Conservation (phyloP, 2,329 filamentous ascomycete species). For the Falciphora oryzae region DNA sequence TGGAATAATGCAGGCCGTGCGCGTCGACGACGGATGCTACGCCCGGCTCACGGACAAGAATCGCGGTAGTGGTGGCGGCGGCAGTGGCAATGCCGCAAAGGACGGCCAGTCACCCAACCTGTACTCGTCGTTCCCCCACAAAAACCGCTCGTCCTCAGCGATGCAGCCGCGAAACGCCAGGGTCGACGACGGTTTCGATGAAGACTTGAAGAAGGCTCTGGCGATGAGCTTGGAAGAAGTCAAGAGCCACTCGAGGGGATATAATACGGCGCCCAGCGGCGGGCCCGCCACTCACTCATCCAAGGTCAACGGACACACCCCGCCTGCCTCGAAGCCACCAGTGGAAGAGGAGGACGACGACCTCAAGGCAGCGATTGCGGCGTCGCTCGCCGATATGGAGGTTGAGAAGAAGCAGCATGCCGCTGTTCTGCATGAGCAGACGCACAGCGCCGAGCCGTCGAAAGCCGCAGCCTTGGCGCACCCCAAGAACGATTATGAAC, state of each 20-base stretch:
- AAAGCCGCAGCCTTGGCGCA: constrained; percentile 47
- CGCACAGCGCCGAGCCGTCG: constrained; percentile 45
- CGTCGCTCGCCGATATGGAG: constrained; percentile 94
- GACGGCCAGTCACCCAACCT: constrained; percentile 4
- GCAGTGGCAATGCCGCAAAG: constrained; percentile 37
- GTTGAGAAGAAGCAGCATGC: constrained; percentile 92
- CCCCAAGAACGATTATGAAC: constrained; percentile 89
- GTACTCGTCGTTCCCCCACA: constrained; percentile 38
- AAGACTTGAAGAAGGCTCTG: constrained; percentile 86
- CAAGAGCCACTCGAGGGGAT: constrained; percentile 67
- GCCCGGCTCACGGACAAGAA: constrained; percentile 77
- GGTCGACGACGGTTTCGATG: constrained; percentile 86
- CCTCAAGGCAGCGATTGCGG: constrained; percentile 88
- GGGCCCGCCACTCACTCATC: constrained; percentile 11
- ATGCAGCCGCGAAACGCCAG: constrained; percentile 91
- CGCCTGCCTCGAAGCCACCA: constrained; percentile 17
- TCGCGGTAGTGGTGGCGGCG: constrained; percentile 24
- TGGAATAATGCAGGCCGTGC: constrained; percentile 83
- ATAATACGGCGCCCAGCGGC: constrained; percentile 34
- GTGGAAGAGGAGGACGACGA: constrained; percentile 81
- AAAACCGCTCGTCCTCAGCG: constrained; percentile 56
- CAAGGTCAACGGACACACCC: constrained; percentile 30
- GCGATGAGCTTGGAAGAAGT: constrained; percentile 97
- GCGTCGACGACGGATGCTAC: constrained; percentile 95
- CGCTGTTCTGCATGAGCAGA: constrained; percentile 74